These are phyloP conservation scores for Mrakia blollopis DNA, from an alignment of 768 basidiomycete genomes.

Conservation along the genomic window DNA sequence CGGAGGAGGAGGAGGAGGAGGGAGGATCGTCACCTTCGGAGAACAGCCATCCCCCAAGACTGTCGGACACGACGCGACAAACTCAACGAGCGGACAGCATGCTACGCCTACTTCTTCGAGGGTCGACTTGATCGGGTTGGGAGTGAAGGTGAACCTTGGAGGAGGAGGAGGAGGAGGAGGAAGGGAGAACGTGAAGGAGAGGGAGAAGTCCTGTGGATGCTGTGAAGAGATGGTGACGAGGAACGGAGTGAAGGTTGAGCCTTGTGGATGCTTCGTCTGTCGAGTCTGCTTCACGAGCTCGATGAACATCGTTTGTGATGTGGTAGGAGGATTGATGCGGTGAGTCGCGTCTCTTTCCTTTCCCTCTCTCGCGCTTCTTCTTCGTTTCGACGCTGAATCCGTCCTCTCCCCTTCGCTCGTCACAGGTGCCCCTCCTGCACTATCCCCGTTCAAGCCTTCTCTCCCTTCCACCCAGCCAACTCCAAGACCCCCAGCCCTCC, in stretches of 20 bases:
- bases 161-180: background rate
- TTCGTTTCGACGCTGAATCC: background rate
- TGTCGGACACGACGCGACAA: too few relatives aligned
- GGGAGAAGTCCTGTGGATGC: slow-evolving; percentile 11
- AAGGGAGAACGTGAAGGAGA: background rate
- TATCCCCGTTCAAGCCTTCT: slow-evolving; percentile 18
- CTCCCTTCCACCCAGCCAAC: background rate
- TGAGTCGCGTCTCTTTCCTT: background rate
- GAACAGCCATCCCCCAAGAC: too few relatives aligned
- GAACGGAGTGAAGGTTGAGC: slow-evolving; percentile 20
- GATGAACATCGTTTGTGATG: slow-evolving; percentile 31
- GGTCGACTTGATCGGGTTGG: background rate
- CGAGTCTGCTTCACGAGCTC: slow-evolving; percentile 30
- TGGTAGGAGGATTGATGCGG: slow-evolving; percentile 26
- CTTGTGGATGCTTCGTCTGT: slow-evolving; percentile 23
- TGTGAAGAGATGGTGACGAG: slow-evolving; percentile 14
- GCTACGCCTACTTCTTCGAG: too few relatives aligned
- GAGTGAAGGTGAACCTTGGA: background rate
- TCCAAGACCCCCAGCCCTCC: slow-evolving; percentile 5
- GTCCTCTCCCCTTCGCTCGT: background rate
- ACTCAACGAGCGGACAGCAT: too few relatives aligned
- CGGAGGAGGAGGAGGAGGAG: background rate
- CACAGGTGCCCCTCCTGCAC: slow-evolving; percentile 30
- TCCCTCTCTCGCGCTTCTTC: background rate
- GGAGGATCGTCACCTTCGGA: slow-evolving; percentile 9